Percentiles rank a stretch among this genome's conserved stretches.
Evolutionary conservation across 208 protist genomes (phyloP).

Genomic region (Wallacemonas rigidus): DNA sequence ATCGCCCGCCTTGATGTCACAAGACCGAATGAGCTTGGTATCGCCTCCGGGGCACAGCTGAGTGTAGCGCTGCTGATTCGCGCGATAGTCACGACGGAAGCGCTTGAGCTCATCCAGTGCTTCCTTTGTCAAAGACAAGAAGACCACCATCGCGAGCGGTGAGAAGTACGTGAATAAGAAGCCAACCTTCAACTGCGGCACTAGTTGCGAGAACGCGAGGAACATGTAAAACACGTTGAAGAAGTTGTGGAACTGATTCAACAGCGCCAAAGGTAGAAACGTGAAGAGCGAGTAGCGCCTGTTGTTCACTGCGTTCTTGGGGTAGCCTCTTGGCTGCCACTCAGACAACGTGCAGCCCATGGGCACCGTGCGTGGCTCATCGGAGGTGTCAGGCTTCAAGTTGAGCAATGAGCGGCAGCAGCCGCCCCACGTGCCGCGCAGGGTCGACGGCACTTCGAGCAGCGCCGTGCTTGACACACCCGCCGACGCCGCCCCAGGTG

Average conservation of each 20-base stretch:
- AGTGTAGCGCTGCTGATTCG: conserved; percentile 80
- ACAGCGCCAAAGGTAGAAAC: conserved; percentile 77
- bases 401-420: conserved; percentile 34
- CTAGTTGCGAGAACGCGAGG: conserved; percentile 83
- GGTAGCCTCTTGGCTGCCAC: conserved; percentile 52
- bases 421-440: not conserved
- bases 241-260: conserved; percentile 79
- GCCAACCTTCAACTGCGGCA: conserved; percentile 81
- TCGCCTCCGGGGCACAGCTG: conserved; percentile 57
- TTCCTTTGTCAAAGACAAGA: conserved; percentile 93
- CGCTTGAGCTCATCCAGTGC: conserved; percentile 95
- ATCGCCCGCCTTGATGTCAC: conserved; percentile 95
- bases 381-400: conserved; percentile 26
- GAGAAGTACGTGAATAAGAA: conserved; percentile 97
- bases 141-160: conserved; percentile 92
- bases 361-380: conserved; percentile 47
- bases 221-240: conserved; percentile 90
- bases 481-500: not conserved
- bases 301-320: conserved; percentile 83
- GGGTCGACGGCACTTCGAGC: not conserved
- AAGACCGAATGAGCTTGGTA: conserved; percentile 50
- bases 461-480: not conserved
- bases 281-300: conserved; percentile 74
- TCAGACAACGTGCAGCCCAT: conserved; percentile 43
- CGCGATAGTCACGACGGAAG: conserved; percentile 83